phyloP scores from a whole-genome alignment of 164 flowering plant species.

The Piper longum region DNA sequence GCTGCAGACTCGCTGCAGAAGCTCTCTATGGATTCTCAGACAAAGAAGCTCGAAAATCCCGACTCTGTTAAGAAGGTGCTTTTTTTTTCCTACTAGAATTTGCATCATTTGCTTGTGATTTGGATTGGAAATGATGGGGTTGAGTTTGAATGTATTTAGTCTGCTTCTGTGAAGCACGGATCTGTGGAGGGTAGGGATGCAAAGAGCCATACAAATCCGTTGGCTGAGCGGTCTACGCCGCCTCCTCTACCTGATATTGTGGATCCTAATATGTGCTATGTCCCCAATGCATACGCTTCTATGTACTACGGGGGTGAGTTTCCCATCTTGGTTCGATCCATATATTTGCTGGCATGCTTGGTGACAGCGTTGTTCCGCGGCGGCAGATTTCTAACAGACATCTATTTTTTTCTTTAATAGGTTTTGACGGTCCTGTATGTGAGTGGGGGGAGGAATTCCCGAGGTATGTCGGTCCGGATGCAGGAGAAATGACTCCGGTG shows the following conservation, averaged over 20 bases:
- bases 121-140: too few species aligned
- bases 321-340: background rate
- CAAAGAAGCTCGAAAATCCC: constrained; percentile 31
- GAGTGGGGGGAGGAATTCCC: constrained; percentile 49
- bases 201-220: constrained; percentile 30
- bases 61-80: constrained; percentile 51
- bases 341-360: too few species aligned
- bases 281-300: constrained; percentile 30
- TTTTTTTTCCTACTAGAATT: background rate
- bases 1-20: constrained; percentile 59
- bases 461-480: constrained; percentile 41
- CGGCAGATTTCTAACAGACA: background rate
- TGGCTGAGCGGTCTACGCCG: constrained; percentile 29
- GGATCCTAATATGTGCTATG: constrained; percentile 27
- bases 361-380: background rate
- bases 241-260: constrained; percentile 19
- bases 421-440: constrained; percentile 39
- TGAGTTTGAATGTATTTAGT: constrained; percentile 6
- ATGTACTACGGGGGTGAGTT: constrained; percentile 41
- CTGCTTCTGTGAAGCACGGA: constrained; percentile 26
- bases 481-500: constrained; percentile 55
- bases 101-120: background rate
- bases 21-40: constrained; percentile 42
- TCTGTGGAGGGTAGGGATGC: constrained; percentile 25
- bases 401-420: constrained; percentile 14